Evolutionary conservation across 306 rosid genomes (phyloP), one percentile per base, ranked within the genome.

Genomic region (Quercus wislizeni): DNA sequence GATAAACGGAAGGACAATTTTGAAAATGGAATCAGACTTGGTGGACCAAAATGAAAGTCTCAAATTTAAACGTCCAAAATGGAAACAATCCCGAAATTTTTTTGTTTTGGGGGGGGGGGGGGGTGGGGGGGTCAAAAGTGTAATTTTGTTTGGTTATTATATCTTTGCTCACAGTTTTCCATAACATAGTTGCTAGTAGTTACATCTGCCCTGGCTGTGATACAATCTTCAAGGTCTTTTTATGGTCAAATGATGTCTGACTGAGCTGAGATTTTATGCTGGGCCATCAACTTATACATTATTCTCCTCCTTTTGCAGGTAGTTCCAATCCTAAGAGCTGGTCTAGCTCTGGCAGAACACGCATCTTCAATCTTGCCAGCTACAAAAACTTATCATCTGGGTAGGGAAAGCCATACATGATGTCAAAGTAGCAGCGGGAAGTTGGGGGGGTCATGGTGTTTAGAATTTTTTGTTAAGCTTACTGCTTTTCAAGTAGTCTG

Each of bases 241-340:
- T 41, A 52, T 30, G 35, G 74, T 63, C 72, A 69, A 55, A 28
- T 51, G 62, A 28, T 41, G 1, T 71, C 61, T 78, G 52, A 33
- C 54, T 51, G 30, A 54, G 69, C 54, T 38, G 73, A 71, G 67
- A 33, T 73, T 82, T 82, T 82, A 69, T 78, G 79, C 77, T 33
- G 63, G 8, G 54, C 72, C 72, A 76, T 81, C 9, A 80, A 56
- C 76, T 84, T 75, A 82, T 80, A n/a, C 51, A 71, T 62, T 69
- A 11, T 65, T 41, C 43, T 55, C 76, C 77, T 49, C 80, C 56
- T 31, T 64, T 79, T 83, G 78, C 90, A 94, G 99, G 91, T 95
- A 62, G 81, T 91, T 81, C 99, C 99, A 38, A 95, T 95, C 76
- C 85, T 95, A 75, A 91, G 96, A 86, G 98, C 99, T 75, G 99